Conservation (phyloP, 164 flowering plant genomes). For the Magnolia sinica region DNA sequence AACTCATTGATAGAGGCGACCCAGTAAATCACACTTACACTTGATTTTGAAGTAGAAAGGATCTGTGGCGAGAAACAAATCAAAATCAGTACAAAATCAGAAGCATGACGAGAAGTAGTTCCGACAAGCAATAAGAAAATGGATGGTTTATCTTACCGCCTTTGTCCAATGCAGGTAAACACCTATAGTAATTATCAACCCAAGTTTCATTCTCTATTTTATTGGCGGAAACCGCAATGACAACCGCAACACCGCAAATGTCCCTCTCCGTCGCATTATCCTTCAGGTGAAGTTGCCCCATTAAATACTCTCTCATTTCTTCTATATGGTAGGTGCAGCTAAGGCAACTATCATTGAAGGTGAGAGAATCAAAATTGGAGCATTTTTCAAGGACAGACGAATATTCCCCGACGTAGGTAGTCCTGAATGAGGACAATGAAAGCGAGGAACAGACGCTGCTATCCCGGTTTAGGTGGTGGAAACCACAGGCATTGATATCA, state of each 20-base stretch:
- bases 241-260: conserved; percentile 34
- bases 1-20: not conserved
- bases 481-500: conserved; percentile 28
- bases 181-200: conserved; percentile 36
- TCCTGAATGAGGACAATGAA: conserved; percentile 7
- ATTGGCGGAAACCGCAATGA: conserved; percentile 31
- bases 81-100: not conserved
- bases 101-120: not conserved
- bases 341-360: conserved; percentile 25
- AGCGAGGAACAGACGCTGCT: conserved; percentile 34
- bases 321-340: conserved; percentile 27
- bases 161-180: conserved; percentile 35
- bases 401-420: not conserved
- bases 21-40: conserved; percentile 31
- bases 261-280: conserved; percentile 5
- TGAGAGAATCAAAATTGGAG: conserved; percentile 24
- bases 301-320: not conserved
- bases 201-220: conserved; percentile 13
- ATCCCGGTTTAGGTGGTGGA: conserved; percentile 23
- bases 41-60: conserved; percentile 35
- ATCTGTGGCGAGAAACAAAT: conserved; percentile 24
- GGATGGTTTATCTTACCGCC: conserved; percentile 23
- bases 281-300: not conserved
- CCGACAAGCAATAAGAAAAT: not conserved
- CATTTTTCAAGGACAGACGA: conserved; percentile 17